Conservation (phyloP, 2,329 filamentous ascomycete genomes). For the Plenodomus biglobosus region DNA sequence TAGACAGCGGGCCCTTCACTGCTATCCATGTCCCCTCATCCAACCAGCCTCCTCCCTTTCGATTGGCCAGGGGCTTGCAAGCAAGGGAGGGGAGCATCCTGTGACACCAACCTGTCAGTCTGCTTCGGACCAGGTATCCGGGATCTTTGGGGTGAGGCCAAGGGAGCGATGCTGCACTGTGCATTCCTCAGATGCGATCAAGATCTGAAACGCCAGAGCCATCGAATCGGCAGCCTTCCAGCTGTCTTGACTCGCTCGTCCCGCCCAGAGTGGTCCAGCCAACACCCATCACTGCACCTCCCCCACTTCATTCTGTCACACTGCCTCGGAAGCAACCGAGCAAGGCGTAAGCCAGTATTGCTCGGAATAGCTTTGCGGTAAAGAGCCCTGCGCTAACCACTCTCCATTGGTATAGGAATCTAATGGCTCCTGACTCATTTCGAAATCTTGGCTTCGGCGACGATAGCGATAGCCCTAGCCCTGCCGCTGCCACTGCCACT, state of each 20-base stretch:
- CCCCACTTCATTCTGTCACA: constrained; percentile 25
- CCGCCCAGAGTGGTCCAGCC: constrained; percentile 12
- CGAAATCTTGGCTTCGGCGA: constrained; percentile 83
- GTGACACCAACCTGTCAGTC: constrained; percentile 40
- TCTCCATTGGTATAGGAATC: constrained; percentile 58
- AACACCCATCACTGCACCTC: constrained; percentile 15
- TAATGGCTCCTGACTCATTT: constrained; percentile 96
- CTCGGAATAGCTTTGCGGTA: constrained; percentile 7
- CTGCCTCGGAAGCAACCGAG: constrained; percentile 29
- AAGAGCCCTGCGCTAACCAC: constrained; percentile 22
- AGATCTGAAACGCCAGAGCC: constrained; percentile 31
- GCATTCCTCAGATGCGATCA: constrained; percentile 28
- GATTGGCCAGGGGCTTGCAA: not conserved
- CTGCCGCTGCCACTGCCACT: constrained; percentile 30
- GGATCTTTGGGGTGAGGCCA: constrained; percentile 20
- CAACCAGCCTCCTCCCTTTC: not conserved
- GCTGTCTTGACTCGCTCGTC: constrained; percentile 16
- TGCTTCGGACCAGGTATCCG: constrained; percentile 29
- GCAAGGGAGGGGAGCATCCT: constrained; percentile 29
- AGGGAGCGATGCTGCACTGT: constrained; percentile 24
- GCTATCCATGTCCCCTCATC: not conserved
- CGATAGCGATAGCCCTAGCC: constrained; percentile 41
- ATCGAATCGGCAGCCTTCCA: constrained; percentile 23
- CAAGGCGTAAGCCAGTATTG: constrained; percentile 5
- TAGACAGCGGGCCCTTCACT: constrained; percentile 15